A percentile compares a stretch with the other conserved stretches of the same genome.
Conservation (phyloP, 2,329 filamentous ascomycete species). For the Rutstroemia sp. region DNA sequence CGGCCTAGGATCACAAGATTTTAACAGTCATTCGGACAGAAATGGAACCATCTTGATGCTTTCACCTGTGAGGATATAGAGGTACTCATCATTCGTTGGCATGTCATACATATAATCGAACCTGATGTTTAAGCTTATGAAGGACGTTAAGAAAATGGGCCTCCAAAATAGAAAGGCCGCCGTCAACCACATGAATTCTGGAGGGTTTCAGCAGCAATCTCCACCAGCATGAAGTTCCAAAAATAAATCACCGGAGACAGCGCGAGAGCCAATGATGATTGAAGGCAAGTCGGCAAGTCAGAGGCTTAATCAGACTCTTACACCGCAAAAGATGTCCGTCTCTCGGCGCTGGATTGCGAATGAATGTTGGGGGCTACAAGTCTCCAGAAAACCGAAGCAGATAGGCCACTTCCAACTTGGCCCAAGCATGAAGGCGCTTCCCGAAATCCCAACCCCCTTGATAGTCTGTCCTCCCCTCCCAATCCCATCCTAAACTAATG, state of each 20-base stretch:
- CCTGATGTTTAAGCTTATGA: not conserved
- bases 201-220: not conserved
- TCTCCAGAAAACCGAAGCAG: not conserved
- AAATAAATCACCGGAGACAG: not conserved
- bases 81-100: not conserved
- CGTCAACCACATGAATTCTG: not conserved
- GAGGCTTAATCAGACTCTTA: not conserved
- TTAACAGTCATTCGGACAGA: not conserved
- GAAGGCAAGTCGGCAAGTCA: not conserved
- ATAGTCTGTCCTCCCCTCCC: not conserved
- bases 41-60: not conserved
- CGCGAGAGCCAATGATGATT: not conserved
- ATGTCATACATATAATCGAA: not conserved
- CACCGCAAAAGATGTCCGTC: not conserved
- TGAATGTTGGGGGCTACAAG: not conserved
- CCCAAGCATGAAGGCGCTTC: no score
- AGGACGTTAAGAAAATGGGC: not conserved
- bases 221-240: not conserved
- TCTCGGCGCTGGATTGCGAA: not conserved
- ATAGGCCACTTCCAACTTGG: no score
- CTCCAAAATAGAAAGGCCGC: not conserved
- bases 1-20: not conserved
- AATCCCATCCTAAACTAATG: not conserved
- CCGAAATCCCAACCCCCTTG: not conserved
- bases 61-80: not conserved